A percentile compares a stretch with the other conserved stretches of the same genome.
Evolutionary conservation across 257 asterid genomes (phyloP).

Genomic region (Coffea canephora): DNA sequence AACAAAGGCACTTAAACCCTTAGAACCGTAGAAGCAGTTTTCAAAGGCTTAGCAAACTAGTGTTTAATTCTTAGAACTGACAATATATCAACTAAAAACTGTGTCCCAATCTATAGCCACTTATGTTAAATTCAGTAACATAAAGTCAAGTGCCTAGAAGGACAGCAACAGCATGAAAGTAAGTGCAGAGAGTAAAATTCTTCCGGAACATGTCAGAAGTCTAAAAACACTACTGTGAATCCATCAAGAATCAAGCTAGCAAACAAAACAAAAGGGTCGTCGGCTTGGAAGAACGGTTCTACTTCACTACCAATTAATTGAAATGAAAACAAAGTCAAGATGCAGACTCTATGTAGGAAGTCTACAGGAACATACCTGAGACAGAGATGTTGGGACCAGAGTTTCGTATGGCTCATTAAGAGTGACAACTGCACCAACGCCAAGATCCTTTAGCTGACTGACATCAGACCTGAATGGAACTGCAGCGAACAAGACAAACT

Average conservation of each 20-base stretch:
- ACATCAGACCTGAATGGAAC: conserved; percentile 64
- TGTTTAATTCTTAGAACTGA: neutral
- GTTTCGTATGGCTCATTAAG: conserved; percentile 64
- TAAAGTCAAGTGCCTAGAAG: neutral
- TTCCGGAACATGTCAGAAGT: neutral
- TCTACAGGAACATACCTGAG: conserved; percentile 34
- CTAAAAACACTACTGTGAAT: neutral
- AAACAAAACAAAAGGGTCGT: neutral
- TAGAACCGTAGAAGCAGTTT: neutral
- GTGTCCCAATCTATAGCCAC: neutral
- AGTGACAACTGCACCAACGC: conserved; percentile 54
- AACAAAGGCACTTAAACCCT: neutral
- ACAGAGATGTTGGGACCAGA: conserved; percentile 48
- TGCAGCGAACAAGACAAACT: conserved; percentile 64
- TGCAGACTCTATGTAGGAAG: neutral
- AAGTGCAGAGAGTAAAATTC: neutral
- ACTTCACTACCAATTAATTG: neutral
- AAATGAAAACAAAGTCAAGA: conserved; percentile 9
- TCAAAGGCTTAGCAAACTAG: neutral
- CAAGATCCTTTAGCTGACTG: conserved; percentile 42
- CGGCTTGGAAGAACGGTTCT: neutral
- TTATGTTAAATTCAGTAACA: neutral
- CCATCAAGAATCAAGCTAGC: neutral
- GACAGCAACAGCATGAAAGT: neutral
- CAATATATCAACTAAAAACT: neutral